Percentiles rank a stretch among this genome's conserved stretches.
These are phyloP conservation scores for Cytospora mali DNA, from an alignment of 2,329 filamentous ascomycete genomes.

Conservation along the genomic window DNA sequence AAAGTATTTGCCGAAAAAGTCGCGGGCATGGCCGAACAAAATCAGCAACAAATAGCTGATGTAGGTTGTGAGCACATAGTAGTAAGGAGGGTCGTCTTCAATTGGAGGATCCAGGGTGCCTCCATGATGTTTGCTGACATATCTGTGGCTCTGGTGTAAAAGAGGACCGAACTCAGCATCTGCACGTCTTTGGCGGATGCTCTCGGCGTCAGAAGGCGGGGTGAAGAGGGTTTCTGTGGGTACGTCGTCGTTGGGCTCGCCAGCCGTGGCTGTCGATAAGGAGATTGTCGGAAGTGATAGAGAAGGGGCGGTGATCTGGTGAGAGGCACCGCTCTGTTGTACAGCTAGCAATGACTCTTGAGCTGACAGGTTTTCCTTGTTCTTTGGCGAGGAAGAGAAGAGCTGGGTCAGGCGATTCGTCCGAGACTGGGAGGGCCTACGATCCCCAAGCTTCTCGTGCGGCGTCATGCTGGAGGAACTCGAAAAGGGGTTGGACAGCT, in stretches of 20 bases:
- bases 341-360: constrained; percentile 70
- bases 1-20: constrained; percentile 98
- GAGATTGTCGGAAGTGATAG: constrained; percentile 88
- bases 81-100: constrained; percentile 95
- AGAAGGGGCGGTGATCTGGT: constrained; percentile 71
- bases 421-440: constrained; percentile 66
- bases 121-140: constrained; percentile 85
- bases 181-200: constrained; percentile 71
- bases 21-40: constrained; percentile 89
- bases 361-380: constrained; percentile 66
- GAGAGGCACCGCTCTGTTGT: too few relatives aligned
- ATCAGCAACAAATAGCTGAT: constrained; percentile 97
- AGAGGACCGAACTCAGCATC: constrained; percentile 93
- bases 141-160: constrained; percentile 77
- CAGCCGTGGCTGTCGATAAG: constrained; percentile 80
- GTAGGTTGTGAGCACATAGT: constrained; percentile 95
- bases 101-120: constrained; percentile 78
- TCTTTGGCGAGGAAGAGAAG: constrained; percentile 80
- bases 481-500: constrained; percentile 60
- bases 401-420: constrained; percentile 78
- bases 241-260: constrained; percentile 72
- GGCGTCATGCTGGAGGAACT: constrained; percentile 50
- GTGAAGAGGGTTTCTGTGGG: constrained; percentile 81
- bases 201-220: constrained; percentile 83
- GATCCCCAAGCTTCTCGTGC: constrained; percentile 55